Base-by-base conservation (phyloP, 768 basidiomycete genomes). In the Mrakia gelida region DNA sequence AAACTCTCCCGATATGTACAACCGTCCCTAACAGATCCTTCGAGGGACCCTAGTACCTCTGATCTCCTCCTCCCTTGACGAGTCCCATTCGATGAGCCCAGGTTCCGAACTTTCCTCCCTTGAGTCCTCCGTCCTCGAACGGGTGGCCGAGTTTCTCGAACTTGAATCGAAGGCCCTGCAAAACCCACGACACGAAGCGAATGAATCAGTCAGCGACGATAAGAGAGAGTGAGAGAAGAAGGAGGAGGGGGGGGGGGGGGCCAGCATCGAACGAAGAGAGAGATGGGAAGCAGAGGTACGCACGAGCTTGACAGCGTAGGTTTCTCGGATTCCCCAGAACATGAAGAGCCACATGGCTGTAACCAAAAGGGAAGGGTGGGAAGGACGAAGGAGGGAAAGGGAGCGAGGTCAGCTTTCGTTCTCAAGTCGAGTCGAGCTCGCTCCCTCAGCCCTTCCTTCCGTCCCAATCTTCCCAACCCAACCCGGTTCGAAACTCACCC, bases 41-140 rank as follows among this genome's bases (percentile, higher is more conserved):
- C n/a, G 15, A 10, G 2, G 15, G 5, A 45, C 9, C 32, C 67
- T 67, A 77, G 30, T 67, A 73, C 56, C 56, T 71, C 23, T 73
- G 43, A n/a, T 59, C 71, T 7, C 76, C 76, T 7, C 71, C 71
- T 34, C 72, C 61, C 28, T 73, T 73, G 45, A 77, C 71, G 21
- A 45, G 32, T 1, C 76, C 76, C 28, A 28, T 15, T 41, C 62
- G n/a, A 4, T 38, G 21, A 3, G 28, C 30, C 61, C 34, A 71
- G 4, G 54, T 38, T 3, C 76, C 76, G 54, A 73, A 72, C 76
- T 67, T 73, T 63, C 76, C 76, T 23, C 76, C 76, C 11, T 28
- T 0, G 7, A 72, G 43, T n/a, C 76, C 76, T 28, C 45, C 76
- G 23, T 30, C 61, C 34, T 72, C 71, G 61, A 73, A 65, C 18